Base-by-base conservation (phyloP, 148 eudicot species). In the Bassia scoparia region DNA sequence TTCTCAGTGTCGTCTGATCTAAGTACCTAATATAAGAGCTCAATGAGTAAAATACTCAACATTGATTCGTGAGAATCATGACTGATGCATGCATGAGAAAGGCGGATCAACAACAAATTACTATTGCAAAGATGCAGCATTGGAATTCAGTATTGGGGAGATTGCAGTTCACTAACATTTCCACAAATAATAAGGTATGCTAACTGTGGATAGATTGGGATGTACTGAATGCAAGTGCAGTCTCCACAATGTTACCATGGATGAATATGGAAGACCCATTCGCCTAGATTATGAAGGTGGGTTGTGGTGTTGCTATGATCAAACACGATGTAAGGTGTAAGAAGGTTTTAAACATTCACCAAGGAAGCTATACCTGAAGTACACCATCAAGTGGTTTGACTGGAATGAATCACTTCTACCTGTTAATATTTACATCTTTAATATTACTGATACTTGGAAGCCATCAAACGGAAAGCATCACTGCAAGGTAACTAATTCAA, bases 1-100 rank as follows among this genome's bases (percentile, higher is more conserved):
- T 94, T 94, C 78, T 94, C 98, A 27, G 85, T 83, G 43, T 91
- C 98, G 55, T 91, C 98, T 74, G 98, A 93, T 75, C 95, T 89
- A 82, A 86, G 88, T 62, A 89, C 98, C 98, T 93, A 84, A 69
- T 80, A 61, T 61, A 74, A 50, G 50, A 71, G 61, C 66, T 43
- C 30, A 41, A 46, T 78, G 31, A 79, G 76, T 38, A 83, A 62
- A 20, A 61, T 62, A 50, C 8, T 61, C 69, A 61, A 54, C 35
- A 53, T 33, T 20, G 18, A 16, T 31, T 31, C n/a, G n/a, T n/a
- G n/a, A n/a, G n/a, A n/a, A n/a, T n/a, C 4, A 41, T 34, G 53
- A 66, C 59, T 50, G 35, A 35, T 38, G 29, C 74, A 48, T 54
- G 30, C 37, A 50, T 71, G 54, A 48, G 61, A 43, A 75, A 26